phyloP scores from a whole-genome alignment of 331 rosid species.

The Quercus lobata region DNA sequence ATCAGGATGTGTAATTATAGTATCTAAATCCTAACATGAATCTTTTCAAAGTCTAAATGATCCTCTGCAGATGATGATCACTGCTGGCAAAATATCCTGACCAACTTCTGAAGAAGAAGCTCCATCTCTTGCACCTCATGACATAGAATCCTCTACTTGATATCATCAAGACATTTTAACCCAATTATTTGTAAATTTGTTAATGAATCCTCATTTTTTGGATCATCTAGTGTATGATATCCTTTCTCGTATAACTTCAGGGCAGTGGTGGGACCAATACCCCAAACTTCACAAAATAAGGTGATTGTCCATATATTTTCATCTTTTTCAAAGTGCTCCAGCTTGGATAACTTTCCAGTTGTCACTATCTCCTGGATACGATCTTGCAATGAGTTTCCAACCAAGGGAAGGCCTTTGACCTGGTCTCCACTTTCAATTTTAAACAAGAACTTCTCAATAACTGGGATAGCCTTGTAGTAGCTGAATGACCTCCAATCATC shows the following conservation, averaged over 20 bases:
- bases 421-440: slow-evolving; percentile 71
- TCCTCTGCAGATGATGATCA: slow-evolving; percentile 80
- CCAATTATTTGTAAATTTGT: slow-evolving; percentile 79
- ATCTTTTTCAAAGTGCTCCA: slow-evolving; percentile 85
- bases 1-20: slow-evolving; percentile 86
- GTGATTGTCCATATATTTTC: slow-evolving; percentile 86
- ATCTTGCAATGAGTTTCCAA: slow-evolving; percentile 89
- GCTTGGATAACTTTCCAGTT: slow-evolving; percentile 76
- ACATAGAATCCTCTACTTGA: slow-evolving; percentile 72
- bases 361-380: slow-evolving; percentile 91
- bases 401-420: slow-evolving; percentile 64
- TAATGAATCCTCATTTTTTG: slow-evolving; percentile 60
- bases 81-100: slow-evolving; percentile 75
- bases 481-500: slow-evolving; percentile 93
- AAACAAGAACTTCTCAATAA: slow-evolving; percentile 82
- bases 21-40: slow-evolving; percentile 90
- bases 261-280: slow-evolving; percentile 92
- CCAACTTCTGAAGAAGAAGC: slow-evolving; percentile 56
- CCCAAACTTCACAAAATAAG: slow-evolving; percentile 95
- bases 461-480: slow-evolving; percentile 81
- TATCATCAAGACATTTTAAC: slow-evolving; percentile 84
- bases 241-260: slow-evolving; percentile 83
- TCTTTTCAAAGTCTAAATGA: slow-evolving; percentile 90
- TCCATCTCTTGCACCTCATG: slow-evolving; percentile 94
- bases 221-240: slow-evolving; percentile 69